Percentiles rank a stretch among this genome's conserved stretches.
phyloP scores from a whole-genome alignment of 2,329 filamentous ascomycete genomes.

The Byssoonygena ceratinophila region DNA sequence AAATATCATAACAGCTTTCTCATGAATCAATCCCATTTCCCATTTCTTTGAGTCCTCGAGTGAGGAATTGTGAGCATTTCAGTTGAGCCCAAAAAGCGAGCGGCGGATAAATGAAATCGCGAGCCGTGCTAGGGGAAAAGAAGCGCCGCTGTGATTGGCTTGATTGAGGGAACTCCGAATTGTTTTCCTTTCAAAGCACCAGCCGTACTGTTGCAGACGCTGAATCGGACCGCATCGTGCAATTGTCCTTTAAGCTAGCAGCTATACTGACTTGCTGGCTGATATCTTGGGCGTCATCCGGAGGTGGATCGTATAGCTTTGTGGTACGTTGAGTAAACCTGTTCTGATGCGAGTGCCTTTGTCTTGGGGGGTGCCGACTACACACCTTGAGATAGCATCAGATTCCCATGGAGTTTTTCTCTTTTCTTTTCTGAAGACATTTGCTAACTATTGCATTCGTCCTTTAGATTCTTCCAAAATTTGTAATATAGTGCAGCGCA shows the following conservation, averaged over 20 bases:
- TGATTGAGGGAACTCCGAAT: not conserved
- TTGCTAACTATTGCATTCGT: no score
- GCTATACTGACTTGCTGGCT: not conserved
- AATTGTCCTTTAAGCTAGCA: not conserved
- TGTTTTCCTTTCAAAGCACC: conserved; percentile 1
- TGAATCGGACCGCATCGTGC: not conserved
- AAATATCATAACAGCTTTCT: not conserved
- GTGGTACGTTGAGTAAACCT: not conserved
- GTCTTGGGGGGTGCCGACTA: not conserved
- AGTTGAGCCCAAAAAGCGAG: no score
- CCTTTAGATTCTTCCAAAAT: no score
- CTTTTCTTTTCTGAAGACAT: no score
- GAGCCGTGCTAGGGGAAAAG: not conserved
- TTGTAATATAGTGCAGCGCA: no score
- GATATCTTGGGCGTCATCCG: not conserved
- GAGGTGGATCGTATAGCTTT: not conserved
- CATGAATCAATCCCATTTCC: not conserved
- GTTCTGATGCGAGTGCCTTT: not conserved
- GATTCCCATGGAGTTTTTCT: no score
- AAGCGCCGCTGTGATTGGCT: not conserved
- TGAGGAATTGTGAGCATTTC: not conserved
- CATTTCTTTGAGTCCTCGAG: not conserved
- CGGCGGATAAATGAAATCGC: not conserved
- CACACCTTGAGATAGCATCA: no score
- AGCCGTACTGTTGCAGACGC: not conserved